Base-by-base conservation (phyloP, 2,329 filamentous ascomycete genomes). In the Endothia cerciana region DNA sequence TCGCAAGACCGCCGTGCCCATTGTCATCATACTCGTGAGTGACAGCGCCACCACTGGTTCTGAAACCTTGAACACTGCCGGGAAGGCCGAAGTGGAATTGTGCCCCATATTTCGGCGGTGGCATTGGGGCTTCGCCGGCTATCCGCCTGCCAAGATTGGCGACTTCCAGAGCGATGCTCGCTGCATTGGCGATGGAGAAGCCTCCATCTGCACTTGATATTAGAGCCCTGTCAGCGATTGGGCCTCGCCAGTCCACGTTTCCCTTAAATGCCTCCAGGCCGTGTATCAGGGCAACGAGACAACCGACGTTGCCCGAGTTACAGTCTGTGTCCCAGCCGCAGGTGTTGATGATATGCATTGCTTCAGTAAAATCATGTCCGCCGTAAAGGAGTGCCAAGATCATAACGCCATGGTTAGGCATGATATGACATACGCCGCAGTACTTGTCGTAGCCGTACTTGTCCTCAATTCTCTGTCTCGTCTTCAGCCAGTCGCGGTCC, bases 261-360 rank as follows among this genome's bases (percentile, higher is more conserved):
- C 67, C 69, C 0, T 75, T 69, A 56, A 77, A 74, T 0, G 69
- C 73, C 1, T 59, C 22, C 2, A 78, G 60, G 4, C 77, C 76
- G 28, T 75, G 71, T 71, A 78, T 78, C 40, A 77, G 70, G 6
- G 73, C 76, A 1, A 78, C 71, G 1, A 78, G 69, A 41, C 77
- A 78, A 1, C 72, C 77, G 11, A 78, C 65, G 53, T 78, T 78
- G 1, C 77, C 77, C 3, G 76, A 75, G 57, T 78, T 78, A 69
- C 76, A 78, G 64, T 78, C 76, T 1, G 77, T 78, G 67, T 78
- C 77, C 76, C 77, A 78, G 62, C 75, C 75, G 55, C 72, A 73
- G 1, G 75, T 77, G 63, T 76, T 77, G 63, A 77, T 69, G 49
- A 77, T 75, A 62, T 77, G 75, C 73, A 77, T 75, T 1, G 75